Evolutionary conservation across 2,329 filamentous ascomycete species (phyloP).

Genomic region (Monilinia fructigena): DNA sequence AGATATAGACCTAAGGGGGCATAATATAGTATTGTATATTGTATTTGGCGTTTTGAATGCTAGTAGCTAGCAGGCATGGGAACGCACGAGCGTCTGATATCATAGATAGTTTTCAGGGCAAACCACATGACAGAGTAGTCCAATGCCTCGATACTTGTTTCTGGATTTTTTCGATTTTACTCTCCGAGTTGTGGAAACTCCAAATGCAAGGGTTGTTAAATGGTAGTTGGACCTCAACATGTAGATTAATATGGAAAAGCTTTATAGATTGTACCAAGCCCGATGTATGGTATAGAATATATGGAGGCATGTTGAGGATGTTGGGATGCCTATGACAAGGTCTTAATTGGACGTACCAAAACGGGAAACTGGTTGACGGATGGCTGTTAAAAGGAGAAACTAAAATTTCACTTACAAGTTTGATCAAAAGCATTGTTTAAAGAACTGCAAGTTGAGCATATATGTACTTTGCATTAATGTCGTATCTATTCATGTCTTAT

Average conservation of each 20-base stretch:
- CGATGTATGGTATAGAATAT: background rate
- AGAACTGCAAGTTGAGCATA: background rate
- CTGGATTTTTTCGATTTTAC: too few relatives aligned
- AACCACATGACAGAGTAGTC: background rate
- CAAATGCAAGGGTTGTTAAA: too few relatives aligned
- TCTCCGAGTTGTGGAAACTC: too few relatives aligned
- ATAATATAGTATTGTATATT: background rate
- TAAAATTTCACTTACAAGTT: background rate
- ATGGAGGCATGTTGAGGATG: background rate
- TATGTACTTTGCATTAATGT: constrained; percentile 9
- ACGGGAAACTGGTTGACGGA: too few relatives aligned
- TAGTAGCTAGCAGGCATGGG: background rate
- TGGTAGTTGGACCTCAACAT: background rate
- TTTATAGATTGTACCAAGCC: background rate
- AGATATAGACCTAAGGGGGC: background rate
- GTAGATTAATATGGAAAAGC: background rate
- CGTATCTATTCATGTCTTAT: constrained; percentile 8
- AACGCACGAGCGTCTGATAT: background rate
- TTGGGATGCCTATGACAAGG: background rate
- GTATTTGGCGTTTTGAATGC: background rate
- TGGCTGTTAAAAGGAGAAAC: background rate
- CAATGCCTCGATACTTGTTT: background rate
- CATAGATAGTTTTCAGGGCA: too few relatives aligned
- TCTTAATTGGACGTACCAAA: too few relatives aligned
- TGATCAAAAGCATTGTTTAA: background rate